phyloP scores from a whole-genome alignment of 73 alveolate species.

The Tetrahymena borealis region DNA sequence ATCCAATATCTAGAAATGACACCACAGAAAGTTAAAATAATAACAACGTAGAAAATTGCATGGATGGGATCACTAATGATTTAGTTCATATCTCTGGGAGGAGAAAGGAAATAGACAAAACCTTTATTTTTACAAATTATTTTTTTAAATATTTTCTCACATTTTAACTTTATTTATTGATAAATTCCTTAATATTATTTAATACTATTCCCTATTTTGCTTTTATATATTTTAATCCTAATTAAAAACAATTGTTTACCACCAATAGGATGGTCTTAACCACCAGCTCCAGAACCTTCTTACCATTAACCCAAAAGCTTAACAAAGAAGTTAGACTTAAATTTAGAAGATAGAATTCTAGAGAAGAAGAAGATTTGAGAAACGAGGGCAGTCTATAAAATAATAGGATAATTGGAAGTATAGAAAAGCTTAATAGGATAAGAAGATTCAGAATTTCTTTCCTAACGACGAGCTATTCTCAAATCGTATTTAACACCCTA shows the following conservation, averaged over 20 bases:
- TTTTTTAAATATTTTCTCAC: no score
- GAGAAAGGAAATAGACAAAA: conserved; percentile 96
- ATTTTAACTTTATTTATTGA: no score
- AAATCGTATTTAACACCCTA: conserved; percentile 87
- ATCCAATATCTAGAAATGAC: conserved; percentile 98
- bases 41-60: conserved; percentile 92
- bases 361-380: conserved; percentile 98
- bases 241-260: conserved; percentile 9
- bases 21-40: conserved; percentile 96
- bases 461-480: conserved; percentile 70
- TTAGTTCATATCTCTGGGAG: conserved; percentile 72
- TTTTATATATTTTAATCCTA: no score
- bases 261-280: conserved; percentile 97
- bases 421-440: conserved; percentile 99
- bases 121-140: no score
- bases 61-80: conserved; percentile 88
- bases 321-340: conserved; percentile 90
- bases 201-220: no score
- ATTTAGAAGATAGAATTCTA: conserved; percentile 94
- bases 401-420: conserved; percentile 99
- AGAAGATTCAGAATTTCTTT: conserved; percentile 88
- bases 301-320: conserved; percentile 98
- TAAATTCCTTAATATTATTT: no score
- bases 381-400: conserved; percentile 97
- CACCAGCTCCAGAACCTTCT: conserved; percentile 48